Conservation (phyloP, 2,329 filamentous ascomycete species). For the Ramularia collo-cygni region DNA sequence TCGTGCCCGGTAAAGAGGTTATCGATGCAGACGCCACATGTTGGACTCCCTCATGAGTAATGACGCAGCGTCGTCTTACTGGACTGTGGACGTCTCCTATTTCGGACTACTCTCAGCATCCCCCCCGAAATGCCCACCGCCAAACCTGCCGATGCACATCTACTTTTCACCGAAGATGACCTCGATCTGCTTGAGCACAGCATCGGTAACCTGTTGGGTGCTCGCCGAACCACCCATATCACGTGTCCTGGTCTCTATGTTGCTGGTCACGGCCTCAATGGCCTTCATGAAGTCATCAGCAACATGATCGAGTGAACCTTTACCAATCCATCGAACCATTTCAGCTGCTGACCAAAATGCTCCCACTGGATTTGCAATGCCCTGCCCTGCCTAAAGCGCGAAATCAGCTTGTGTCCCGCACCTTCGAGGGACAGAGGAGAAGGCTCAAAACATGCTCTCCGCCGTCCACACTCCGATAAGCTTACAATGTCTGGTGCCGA, state of each 20-base stretch:
- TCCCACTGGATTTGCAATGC: slow-evolving; percentile 56
- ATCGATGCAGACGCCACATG: too few relatives aligned
- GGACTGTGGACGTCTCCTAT: too few relatives aligned
- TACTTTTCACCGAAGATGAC: slow-evolving; percentile 31
- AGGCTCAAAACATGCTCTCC: too few relatives aligned
- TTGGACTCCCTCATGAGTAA: too few relatives aligned
- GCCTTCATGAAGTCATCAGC: slow-evolving; percentile 52
- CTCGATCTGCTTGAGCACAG: slow-evolving; percentile 48
- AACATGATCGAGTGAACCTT: slow-evolving; percentile 42
- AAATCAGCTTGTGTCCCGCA: too few relatives aligned
- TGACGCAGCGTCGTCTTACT: too few relatives aligned
- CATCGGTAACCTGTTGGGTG: slow-evolving; percentile 54
- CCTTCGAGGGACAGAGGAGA: too few relatives aligned
- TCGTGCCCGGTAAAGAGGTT: not conserved
- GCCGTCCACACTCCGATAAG: too few relatives aligned
- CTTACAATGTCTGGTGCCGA: slow-evolving; percentile 12
- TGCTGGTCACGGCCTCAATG: slow-evolving; percentile 54
- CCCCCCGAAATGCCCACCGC: too few relatives aligned
- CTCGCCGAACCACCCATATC: slow-evolving; percentile 54
- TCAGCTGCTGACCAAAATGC: slow-evolving; percentile 65
- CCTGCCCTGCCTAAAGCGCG: slow-evolving; percentile 44
- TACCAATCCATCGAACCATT: slow-evolving; percentile 59
- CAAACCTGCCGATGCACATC: too few relatives aligned
- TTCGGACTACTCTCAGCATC: too few relatives aligned
- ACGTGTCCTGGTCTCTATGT: slow-evolving; percentile 46